A percentile compares a stretch with the other conserved stretches of the same genome.
phyloP scores from a whole-genome alignment of 805 yeast species.

The Metschnikowia colocasiae region DNA sequence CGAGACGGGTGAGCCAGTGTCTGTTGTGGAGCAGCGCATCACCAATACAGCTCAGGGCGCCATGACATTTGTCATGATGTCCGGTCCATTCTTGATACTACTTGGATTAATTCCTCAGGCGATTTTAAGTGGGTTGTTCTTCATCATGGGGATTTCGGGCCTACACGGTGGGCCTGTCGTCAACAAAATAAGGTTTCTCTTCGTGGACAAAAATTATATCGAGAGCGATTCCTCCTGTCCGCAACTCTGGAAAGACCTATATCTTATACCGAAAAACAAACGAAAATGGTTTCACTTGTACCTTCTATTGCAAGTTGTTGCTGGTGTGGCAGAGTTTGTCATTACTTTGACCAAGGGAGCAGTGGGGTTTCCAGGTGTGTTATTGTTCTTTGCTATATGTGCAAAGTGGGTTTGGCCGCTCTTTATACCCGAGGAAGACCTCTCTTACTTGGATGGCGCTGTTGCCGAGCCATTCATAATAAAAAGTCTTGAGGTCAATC shows the following conservation, averaged over 20 bases:
- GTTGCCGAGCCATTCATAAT: constrained; percentile 56
- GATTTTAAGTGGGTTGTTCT: constrained; percentile 86
- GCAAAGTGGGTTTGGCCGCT: constrained; percentile 57
- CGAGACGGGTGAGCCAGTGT: constrained; percentile 33
- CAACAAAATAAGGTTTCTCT: constrained; percentile 56
- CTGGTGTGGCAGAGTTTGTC: constrained; percentile 77
- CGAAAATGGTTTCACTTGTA: constrained; percentile 53
- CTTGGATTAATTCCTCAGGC: constrained; percentile 88
- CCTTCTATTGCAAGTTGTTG: constrained; percentile 54
- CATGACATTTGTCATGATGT: constrained; percentile 81
- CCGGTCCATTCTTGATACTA: constrained; percentile 78
- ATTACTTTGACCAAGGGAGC: constrained; percentile 88
- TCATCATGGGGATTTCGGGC: constrained; percentile 88
- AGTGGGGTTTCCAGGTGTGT: constrained; percentile 87
- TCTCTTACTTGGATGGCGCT: constrained; percentile 61
- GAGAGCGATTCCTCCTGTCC: constrained; percentile 36
- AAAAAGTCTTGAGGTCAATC: constrained; percentile 35
- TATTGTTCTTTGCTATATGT: constrained; percentile 65
- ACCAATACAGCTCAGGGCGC: constrained; percentile 84
- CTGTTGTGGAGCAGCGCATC: constrained; percentile 85
- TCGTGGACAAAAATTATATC: constrained; percentile 50
- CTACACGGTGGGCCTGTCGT: constrained; percentile 64
- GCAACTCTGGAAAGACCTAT: constrained; percentile 30
- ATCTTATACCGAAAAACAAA: constrained; percentile 23
- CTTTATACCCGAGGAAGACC: constrained; percentile 58